Percentiles rank a stretch among this genome's conserved stretches.
Evolutionary conservation across 352 stramenopile species (phyloP).

Genomic region (Pythium apleroticum): DNA sequence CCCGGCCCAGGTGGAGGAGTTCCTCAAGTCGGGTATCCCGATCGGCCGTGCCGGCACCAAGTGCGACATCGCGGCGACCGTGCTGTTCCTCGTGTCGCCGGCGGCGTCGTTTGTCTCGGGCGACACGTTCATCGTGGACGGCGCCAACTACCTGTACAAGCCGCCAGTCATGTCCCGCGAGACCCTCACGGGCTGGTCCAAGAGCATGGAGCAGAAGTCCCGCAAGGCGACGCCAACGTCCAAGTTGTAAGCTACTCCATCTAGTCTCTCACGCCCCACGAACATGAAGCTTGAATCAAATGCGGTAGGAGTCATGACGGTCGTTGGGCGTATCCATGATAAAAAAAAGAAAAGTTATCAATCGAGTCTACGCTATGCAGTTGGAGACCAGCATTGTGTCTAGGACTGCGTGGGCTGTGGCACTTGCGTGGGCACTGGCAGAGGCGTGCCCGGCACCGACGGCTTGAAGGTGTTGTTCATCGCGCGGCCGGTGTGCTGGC

Average conservation of each 20-base stretch:
- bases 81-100: conserved; percentile 82
- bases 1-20: conserved; percentile 40
- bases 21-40: conserved; percentile 52
- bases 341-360: background rate
- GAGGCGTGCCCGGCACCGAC: conserved; percentile 52
- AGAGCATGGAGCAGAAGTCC: conserved; percentile 74
- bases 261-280: background rate
- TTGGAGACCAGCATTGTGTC: background rate
- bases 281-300: background rate
- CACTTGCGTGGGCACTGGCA: conserved; percentile 33
- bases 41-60: conserved; percentile 81
- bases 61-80: conserved; percentile 75
- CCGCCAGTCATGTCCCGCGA: conserved; percentile 67
- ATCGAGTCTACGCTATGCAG: background rate
- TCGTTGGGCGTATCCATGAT: background rate
- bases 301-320: background rate
- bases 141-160: conserved; percentile 81
- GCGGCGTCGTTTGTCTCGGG: conserved; percentile 82
- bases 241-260: conserved; percentile 37
- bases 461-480: conserved; percentile 74
- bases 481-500: conserved; percentile 46
- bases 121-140: conserved; percentile 83
- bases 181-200: conserved; percentile 72
- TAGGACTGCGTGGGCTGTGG: background rate
- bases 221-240: conserved; percentile 40